phyloP scores from a whole-genome alignment of 179 eudicot species.

The Heliamphora ciliata region DNA sequence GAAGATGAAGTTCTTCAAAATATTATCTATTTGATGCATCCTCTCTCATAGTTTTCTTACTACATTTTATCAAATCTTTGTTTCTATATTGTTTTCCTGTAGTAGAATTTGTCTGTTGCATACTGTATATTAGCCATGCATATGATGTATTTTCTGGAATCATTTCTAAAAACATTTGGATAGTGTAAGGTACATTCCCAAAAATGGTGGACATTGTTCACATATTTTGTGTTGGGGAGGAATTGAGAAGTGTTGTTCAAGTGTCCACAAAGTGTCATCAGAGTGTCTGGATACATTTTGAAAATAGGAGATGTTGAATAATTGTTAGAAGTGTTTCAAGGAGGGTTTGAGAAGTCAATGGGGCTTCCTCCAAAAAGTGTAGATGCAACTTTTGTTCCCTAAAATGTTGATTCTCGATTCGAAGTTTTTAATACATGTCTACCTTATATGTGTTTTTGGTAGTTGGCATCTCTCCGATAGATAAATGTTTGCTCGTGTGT shows the following conservation, averaged over 20 bases:
- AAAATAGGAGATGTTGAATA: too few relatives aligned
- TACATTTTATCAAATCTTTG: background rate
- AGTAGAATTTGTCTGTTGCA: background rate
- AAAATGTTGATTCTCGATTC: too few relatives aligned
- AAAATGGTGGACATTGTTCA: background rate
- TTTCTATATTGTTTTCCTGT: background rate
- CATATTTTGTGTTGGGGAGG: conserved; percentile 2
- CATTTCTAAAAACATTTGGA: background rate
- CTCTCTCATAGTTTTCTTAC: background rate
- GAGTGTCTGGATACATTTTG: background rate
- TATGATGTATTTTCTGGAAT: background rate
- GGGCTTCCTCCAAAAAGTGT: background rate
- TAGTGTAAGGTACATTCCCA: background rate
- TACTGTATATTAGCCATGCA: background rate
- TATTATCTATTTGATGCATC: background rate
- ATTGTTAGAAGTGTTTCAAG: background rate
- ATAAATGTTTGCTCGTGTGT: too few relatives aligned
- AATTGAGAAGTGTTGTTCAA: background rate
- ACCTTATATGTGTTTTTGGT: too few relatives aligned
- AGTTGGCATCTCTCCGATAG: too few relatives aligned
- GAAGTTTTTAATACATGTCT: too few relatives aligned
- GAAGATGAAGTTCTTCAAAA: background rate
- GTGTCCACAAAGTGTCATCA: background rate
- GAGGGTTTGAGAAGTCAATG: background rate
- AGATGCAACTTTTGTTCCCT: background rate